Evolutionary conservation across 345 rosid genomes (phyloP), one percentile per base, ranked within the genome.

Genomic region (Citrus trifoliata): DNA sequence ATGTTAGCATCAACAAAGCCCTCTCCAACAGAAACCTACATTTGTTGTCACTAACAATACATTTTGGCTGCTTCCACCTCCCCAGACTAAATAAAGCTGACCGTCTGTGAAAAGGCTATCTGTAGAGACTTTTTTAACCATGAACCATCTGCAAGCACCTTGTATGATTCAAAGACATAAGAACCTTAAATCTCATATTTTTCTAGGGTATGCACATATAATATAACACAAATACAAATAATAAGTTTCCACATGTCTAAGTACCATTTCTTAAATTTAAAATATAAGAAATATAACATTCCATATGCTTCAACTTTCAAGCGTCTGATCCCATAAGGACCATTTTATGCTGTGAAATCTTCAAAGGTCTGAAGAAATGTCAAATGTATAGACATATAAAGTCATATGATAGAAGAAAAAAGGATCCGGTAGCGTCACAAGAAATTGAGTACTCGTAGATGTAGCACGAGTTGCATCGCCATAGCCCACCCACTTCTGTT

Each of bases 271-370:
- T 16, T 42, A 27, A 62, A 61, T n/a, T 73, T 14, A 60, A 53
- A 37, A 35, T 35, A 35, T 24, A 60, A 25, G 10, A 38, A 72
- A 19, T 10, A 32, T n/a, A 55, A 40, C 59, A 59, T 25, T 38
- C 67, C 14, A 5, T 55, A 22, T 2, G 7, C 19, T 30, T 14
- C 18, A 62, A 24, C 25, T 40, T 42, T 19, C 59, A 63, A 61
- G 40, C 5, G 68, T 42, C 63, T 27, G 77, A 25, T 68, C 68
- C 28, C 25, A 3, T 6, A 5, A 28, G 78, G 77, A 28, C 59
- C 12, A 28, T 37, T 62, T 74, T 74, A 74, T 74, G 68, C 62
- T 42, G 78, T 18, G 21, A 4, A 42, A 74, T 74, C 76, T 74
- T 63, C 59, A 46, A 63, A 42, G 59, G 42, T 74, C 64, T 62